Evolutionary conservation across 2,329 filamentous ascomycete genomes (phyloP), one percentile per base, ranked within the genome.

Genomic region (Phaeosphaeria sp.): DNA sequence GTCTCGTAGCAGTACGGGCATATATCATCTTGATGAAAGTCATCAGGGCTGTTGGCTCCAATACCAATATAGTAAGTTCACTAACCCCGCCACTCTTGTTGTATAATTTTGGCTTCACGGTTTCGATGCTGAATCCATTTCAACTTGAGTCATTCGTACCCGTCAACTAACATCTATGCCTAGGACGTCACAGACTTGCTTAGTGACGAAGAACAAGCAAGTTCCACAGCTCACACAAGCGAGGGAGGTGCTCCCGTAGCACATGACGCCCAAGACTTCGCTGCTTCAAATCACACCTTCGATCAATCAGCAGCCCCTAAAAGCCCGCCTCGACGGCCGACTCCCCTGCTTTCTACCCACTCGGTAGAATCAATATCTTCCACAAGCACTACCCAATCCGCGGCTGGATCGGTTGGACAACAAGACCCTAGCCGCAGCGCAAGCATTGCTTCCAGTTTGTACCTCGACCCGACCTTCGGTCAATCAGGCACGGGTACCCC

Each of bases 1-100:
- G 72, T 39, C 57, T 53, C 22, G 67, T 75, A 46, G 75, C 76
- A 5, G 47, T 55, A 39, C 68, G 73, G 18, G 76, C 76, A 20
- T 76, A 73, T 36, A 52, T 53, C 2, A 59, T 70, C 11, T 56
- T 59, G 1, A 51, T 67, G 39, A 56, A 59, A 11, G 45, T 73
- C 9, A 15, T 71, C 24, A 58, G 58, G 22, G 69, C 62, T 40
- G 18, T 68, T 18, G 55, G 30, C 9, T 24, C 48, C 5, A 55
- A 48, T 1, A 51, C 54, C 33, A 61, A 63, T 6, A 58, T 60
- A 36, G 56, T 63, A 52, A 55, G 60, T 50, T 15, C 15, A n/a
- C n/a, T n/a, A n/a, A n/a, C n/a, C n/a, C n/a, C n/a, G n/a, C n/a
- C n/a, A n/a, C n/a, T n/a, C n/a, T n/a, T n/a, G n/a, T n/a, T n/a